A percentile compares a stretch with the other conserved stretches of the same genome.
Evolutionary conservation across 192 early-diverging fungal species (phyloP).

Genomic region (Podila epigama): DNA sequence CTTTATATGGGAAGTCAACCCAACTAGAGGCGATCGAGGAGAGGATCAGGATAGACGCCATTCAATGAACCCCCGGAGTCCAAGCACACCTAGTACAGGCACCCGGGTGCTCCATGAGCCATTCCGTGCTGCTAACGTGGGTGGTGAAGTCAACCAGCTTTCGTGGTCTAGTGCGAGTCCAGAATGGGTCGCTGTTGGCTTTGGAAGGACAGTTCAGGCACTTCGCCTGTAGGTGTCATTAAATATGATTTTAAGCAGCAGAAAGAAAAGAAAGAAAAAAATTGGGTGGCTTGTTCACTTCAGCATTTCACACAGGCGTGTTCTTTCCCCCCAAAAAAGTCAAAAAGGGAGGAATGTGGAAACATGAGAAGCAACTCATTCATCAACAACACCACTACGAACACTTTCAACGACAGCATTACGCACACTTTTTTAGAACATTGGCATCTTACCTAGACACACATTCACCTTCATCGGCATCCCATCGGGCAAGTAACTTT

Average conservation of each 20-base stretch:
- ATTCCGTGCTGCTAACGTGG: constrained; percentile 71
- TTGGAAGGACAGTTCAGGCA: constrained; percentile 86
- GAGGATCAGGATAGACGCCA: constrained; percentile 40
- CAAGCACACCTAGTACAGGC: constrained; percentile 17
- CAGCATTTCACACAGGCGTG: too few relatives aligned
- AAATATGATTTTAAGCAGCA: not conserved
- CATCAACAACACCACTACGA: too few relatives aligned
- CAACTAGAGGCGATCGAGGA: constrained; percentile 50
- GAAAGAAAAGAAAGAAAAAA: constrained; percentile 1
- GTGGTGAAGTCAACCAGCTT: constrained; percentile 80
- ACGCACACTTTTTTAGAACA: too few relatives aligned
- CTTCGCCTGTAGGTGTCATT: constrained; percentile 69
- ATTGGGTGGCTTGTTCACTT: not conserved
- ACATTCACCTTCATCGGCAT: not conserved
- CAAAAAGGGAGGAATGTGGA: too few relatives aligned
- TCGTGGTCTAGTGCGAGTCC: constrained; percentile 80
- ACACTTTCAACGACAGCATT: too few relatives aligned
- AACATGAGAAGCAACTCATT: too few relatives aligned
- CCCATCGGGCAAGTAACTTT: not conserved
- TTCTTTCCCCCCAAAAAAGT: too few relatives aligned
- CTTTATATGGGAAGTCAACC: constrained; percentile 90
- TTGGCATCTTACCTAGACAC: too few relatives aligned
- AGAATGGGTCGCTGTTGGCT: constrained; percentile 91
- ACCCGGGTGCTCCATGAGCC: constrained; percentile 44
- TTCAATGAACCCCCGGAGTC: not conserved